Percentiles rank a stretch among this genome's conserved stretches.
Evolutionary conservation across 768 basidiomycete species (phyloP).

Genomic region (Boletus patriciae): DNA sequence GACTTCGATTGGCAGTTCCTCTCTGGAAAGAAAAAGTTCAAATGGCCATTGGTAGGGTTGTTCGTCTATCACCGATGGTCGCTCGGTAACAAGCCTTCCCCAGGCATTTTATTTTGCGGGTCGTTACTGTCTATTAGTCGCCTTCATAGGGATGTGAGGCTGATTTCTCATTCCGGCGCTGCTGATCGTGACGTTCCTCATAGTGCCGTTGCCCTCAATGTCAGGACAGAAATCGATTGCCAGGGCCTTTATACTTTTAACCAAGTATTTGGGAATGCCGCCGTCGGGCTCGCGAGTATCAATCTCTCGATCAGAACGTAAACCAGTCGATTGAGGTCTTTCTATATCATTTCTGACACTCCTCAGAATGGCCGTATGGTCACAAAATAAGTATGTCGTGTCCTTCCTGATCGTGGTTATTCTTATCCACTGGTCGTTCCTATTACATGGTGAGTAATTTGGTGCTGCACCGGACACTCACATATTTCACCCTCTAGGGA

Average conservation of each 20-base stretch:
- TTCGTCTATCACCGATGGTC: background rate
- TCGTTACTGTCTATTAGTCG: conserved; percentile 63
- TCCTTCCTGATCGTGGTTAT: conserved; percentile 54
- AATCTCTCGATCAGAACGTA: conserved; percentile 71
- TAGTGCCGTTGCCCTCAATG: conserved; percentile 59
- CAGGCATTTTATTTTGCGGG: conserved; percentile 71
- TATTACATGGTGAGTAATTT: conserved; percentile 54
- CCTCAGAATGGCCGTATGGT: conserved; percentile 69
- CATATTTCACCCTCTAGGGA: conserved; percentile 36
- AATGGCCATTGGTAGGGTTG: conserved; percentile 61
- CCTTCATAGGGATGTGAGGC: conserved; percentile 68
- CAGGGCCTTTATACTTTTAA: conserved; percentile 71
- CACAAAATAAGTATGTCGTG: conserved; percentile 53
- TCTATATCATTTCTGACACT: background rate
- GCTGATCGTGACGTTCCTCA: background rate
- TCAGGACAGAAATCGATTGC: conserved; percentile 59
- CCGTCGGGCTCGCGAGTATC: conserved; percentile 69
- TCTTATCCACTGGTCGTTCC: conserved; percentile 69
- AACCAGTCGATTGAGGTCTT: conserved; percentile 20
- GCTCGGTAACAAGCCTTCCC: background rate
- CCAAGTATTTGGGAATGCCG: conserved; percentile 61
- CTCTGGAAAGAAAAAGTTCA: conserved; percentile 54
- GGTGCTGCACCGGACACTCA: background rate
- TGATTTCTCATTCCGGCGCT: background rate
- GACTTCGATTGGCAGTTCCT: conserved; percentile 66